phyloP scores from a whole-genome alignment of 2,329 filamentous ascomycete genomes.

The Colletotrichum viniferum region DNA sequence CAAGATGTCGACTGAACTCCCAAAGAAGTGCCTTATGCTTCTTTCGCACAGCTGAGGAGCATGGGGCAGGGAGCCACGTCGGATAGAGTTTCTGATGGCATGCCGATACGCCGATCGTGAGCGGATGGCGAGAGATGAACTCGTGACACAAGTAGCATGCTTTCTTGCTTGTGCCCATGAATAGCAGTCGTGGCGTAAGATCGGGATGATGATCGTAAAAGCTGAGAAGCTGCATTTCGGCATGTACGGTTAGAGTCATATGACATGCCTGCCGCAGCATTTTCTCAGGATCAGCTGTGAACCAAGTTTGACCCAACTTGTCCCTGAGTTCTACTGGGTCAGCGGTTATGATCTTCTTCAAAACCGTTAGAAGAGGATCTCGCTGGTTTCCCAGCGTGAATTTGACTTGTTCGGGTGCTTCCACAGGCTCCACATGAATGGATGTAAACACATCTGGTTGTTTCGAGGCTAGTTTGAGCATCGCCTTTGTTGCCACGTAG shows the following conservation, averaged over 20 bases:
- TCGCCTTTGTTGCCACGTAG: slow-evolving; percentile 26
- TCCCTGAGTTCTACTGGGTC: neutral
- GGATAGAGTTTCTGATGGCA: slow-evolving; percentile 36
- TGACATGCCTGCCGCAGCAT: slow-evolving; percentile 25
- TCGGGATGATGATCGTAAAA: slow-evolving; percentile 33
- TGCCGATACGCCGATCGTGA: slow-evolving; percentile 28
- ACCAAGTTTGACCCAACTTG: neutral
- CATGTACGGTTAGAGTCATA: slow-evolving; percentile 30
- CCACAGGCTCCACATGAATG: slow-evolving; percentile 19
- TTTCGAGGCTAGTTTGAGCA: slow-evolving; percentile 31
- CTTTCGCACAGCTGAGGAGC: neutral
- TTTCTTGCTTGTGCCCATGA: slow-evolving; percentile 37
- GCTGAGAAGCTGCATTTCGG: slow-evolving; percentile 34
- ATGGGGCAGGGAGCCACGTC: slow-evolving; percentile 33
- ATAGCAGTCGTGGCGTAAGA: slow-evolving; percentile 23
- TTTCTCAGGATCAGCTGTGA: slow-evolving; percentile 16
- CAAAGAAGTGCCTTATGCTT: slow-evolving; percentile 16
- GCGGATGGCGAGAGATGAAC: slow-evolving; percentile 29
- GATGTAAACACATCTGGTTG: slow-evolving; percentile 25
- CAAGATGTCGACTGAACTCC: slow-evolving; percentile 21
- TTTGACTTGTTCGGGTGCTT: neutral
- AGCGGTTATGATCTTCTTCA: neutral
- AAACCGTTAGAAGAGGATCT: neutral
- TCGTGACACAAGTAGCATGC: slow-evolving; percentile 34
- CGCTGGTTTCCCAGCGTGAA: neutral